These are phyloP conservation scores for Hanseniaspora singularis DNA, from an alignment of 805 yeast genomes.

Conservation along the genomic window DNA sequence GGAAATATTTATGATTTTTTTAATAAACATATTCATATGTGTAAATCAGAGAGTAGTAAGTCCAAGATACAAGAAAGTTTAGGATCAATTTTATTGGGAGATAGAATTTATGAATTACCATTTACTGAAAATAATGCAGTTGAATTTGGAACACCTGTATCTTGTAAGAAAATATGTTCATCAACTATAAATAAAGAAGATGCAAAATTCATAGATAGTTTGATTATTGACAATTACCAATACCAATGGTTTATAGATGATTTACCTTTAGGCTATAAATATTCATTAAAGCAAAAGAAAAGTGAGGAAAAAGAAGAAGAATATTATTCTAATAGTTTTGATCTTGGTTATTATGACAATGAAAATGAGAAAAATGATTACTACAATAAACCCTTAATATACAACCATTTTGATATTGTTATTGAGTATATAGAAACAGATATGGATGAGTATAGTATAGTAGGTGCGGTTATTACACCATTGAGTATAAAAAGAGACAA, in stretches of 20 bases:
- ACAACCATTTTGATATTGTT: constrained; percentile 67
- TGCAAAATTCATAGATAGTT: constrained; percentile 60
- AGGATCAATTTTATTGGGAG: constrained; percentile 91
- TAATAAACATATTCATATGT: constrained; percentile 70
- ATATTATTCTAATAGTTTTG: constrained; percentile 73
- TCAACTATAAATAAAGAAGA: constrained; percentile 49
- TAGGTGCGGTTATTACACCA: constrained; percentile 76
- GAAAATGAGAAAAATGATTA: constrained; percentile 20
- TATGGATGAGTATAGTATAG: constrained; percentile 64
- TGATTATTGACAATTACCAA: constrained; percentile 69
- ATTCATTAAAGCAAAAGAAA: constrained; percentile 31
- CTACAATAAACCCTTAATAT: constrained; percentile 38
- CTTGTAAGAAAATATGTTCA: constrained; percentile 59
- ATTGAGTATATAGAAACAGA: constrained; percentile 56
- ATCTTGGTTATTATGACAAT: constrained; percentile 58
- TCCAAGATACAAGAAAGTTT: constrained; percentile 72
- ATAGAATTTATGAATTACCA: constrained; percentile 87
- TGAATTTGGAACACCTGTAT: constrained; percentile 37
- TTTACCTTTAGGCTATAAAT: constrained; percentile 61
- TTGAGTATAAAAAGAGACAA: constrained; percentile 39
- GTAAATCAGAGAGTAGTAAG: constrained; percentile 42
- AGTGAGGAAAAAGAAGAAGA: constrained; percentile 48
- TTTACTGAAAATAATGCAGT: constrained; percentile 62
- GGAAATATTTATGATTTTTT: constrained; percentile 67
- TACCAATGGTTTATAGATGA: constrained; percentile 94